phyloP scores from a whole-genome alignment of 139 green algal genomes.

The Astrephomene gubernaculifera region DNA sequence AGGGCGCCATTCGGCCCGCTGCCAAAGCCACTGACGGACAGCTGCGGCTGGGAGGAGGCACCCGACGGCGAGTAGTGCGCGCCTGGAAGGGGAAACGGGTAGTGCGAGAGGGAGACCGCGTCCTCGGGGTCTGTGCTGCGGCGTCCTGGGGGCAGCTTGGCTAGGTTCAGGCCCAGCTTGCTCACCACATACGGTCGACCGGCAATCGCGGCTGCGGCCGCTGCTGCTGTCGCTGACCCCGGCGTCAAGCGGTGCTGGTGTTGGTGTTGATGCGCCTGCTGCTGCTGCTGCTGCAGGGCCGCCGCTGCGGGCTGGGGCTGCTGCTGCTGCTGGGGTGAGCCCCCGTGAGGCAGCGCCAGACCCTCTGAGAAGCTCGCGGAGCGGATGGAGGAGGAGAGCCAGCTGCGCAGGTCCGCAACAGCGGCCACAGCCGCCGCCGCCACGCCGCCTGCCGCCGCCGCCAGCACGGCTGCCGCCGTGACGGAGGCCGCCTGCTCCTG shows the following conservation, averaged over 20 bases:
- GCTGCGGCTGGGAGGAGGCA: not conserved
- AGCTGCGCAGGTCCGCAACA: slow-evolving; percentile 16
- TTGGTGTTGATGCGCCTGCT: not conserved
- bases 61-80: too few species aligned
- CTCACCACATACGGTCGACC: slow-evolving; percentile 18
- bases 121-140: not conserved
- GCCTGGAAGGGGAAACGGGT: too few species aligned
- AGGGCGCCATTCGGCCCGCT: too few species aligned
- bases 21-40: not conserved
- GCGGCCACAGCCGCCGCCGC: not conserved
- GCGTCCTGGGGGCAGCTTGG: not conserved
- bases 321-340: not conserved
- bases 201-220: slow-evolving; percentile 4
- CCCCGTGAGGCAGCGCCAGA: not conserved
- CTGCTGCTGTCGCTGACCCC: not conserved
- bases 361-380: not conserved
- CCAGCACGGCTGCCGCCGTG: slow-evolving; percentile 1
- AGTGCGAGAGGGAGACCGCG: too few species aligned
- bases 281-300: too few species aligned
- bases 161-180: slow-evolving; percentile 21
- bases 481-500: not conserved
- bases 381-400: not conserved
- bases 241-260: not conserved
- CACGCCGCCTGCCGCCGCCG: not conserved
- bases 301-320: not conserved